A percentile compares a stretch with the other conserved stretches of the same genome.
These are phyloP conservation scores for Xylariaceae sp. DNA, from an alignment of 2,329 filamentous ascomycete genomes.

Conservation along the genomic window DNA sequence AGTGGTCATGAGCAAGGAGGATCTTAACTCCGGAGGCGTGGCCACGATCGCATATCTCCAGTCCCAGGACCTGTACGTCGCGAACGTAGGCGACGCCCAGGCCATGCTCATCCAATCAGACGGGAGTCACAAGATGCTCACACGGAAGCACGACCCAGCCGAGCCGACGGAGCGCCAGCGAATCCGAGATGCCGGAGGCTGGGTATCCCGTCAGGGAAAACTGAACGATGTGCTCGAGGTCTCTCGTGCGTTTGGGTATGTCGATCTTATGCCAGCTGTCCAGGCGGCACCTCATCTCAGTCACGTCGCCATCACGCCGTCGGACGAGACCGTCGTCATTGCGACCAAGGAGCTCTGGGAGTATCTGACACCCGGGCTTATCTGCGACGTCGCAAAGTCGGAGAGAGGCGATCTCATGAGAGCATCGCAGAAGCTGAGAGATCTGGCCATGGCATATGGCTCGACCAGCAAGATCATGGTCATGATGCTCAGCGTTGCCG, in stretches of 20 bases:
- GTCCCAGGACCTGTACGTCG: constrained; percentile 84
- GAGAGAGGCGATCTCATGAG: constrained; percentile 90
- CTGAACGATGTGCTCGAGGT: constrained; percentile 89
- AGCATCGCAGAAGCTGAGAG: constrained; percentile 87
- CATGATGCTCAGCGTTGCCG: constrained; percentile 92
- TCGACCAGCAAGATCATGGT: constrained; percentile 96
- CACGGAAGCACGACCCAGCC: constrained; percentile 87
- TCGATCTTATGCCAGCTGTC: constrained; percentile 85
- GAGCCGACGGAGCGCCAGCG: constrained; percentile 77
- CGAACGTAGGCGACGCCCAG: constrained; percentile 92
- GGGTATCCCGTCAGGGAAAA: constrained; percentile 89
- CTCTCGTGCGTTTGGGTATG: constrained; percentile 91
- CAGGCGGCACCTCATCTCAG: constrained; percentile 84
- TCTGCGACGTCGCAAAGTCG: constrained; percentile 83
- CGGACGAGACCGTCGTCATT: constrained; percentile 89
- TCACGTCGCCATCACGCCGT: constrained; percentile 72
- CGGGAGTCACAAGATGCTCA: constrained; percentile 76
- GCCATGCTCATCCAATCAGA: constrained; percentile 92
- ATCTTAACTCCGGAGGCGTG: constrained; percentile 83
- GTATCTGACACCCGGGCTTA: constrained; percentile 80
- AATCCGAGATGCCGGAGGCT: constrained; percentile 90
- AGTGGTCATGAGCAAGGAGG: constrained; percentile 79
- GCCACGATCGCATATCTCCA: constrained; percentile 89
- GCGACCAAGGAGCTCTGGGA: constrained; percentile 95
- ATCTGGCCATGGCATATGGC: constrained; percentile 92